Evolutionary conservation across 192 early-diverging fungal genomes (phyloP).

Genomic region (Dimargaris verticillata): DNA sequence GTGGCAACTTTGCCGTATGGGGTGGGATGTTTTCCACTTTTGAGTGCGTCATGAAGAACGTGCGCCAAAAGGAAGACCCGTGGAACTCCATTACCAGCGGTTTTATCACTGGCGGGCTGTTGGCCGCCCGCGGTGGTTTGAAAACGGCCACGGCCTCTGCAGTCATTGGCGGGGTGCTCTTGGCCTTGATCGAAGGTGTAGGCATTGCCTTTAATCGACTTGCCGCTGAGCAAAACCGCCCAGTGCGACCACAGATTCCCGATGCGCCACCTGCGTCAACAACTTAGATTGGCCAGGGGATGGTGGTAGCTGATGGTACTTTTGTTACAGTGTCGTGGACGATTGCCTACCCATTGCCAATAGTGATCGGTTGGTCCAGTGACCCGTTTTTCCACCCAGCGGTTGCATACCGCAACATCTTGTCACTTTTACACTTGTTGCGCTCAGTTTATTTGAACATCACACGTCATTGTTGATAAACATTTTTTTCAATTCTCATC

Average conservation of each 20-base stretch:
- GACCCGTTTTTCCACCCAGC: not conserved
- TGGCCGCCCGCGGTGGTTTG: conserved; percentile 69
- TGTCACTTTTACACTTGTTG: no score
- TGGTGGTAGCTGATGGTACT: not conserved
- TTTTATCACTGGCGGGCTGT: conserved; percentile 82
- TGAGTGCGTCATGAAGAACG: conserved; percentile 83
- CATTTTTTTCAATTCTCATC: no score
- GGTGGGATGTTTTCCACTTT: conserved; percentile 94
- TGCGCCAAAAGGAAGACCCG: conserved; percentile 96
- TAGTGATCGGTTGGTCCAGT: not conserved
- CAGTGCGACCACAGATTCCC: conserved; percentile 31
- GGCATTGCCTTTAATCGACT: conserved; percentile 60
- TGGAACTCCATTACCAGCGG: conserved; percentile 96
- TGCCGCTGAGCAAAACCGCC: conserved; percentile 42
- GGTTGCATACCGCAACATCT: no score
- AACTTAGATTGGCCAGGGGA: not conserved
- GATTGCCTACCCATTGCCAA: not conserved
- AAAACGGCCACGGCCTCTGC: conserved; percentile 71
- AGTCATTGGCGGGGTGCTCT: conserved; percentile 76
- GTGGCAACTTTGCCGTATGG: conserved; percentile 99
- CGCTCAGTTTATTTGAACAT: no score
- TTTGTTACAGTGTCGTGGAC: not conserved
- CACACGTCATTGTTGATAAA: no score
- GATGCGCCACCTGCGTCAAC: not conserved
- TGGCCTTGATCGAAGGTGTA: conserved; percentile 93